Evolutionary conservation across 176 grass and related monocot genomes (phyloP).

Genomic region (Oryza glumipatula): DNA sequence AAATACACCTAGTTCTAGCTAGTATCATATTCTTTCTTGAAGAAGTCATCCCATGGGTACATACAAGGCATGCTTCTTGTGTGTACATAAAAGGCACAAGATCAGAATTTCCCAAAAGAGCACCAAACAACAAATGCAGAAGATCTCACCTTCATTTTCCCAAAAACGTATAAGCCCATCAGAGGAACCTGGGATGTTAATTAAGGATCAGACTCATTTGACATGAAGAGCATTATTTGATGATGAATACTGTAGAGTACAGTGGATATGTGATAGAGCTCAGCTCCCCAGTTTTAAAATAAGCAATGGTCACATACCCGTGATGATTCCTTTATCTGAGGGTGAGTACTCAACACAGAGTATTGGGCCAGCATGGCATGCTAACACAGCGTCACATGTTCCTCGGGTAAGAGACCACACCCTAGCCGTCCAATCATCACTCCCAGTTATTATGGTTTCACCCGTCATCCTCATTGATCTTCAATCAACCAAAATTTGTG

Average conservation of each 20-base stretch:
- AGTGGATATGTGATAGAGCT: constrained; percentile 30
- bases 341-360: constrained; percentile 89
- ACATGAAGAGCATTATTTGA: constrained; percentile 16
- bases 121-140: constrained; percentile 27
- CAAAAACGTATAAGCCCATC: constrained; percentile 97
- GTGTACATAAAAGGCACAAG: constrained; percentile 28
- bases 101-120: neutral
- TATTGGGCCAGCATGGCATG: constrained; percentile 97
- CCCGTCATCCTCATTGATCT: constrained; percentile 94
- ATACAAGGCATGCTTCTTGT: constrained; percentile 2
- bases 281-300: constrained; percentile 17
- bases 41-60: neutral
- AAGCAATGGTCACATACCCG: constrained; percentile 60
- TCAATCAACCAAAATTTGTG: constrained; percentile 29
- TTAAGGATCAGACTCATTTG: constrained; percentile 34
- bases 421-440: constrained; percentile 99
- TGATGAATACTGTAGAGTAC: neutral
- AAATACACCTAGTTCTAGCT: neutral
- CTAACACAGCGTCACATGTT: constrained; percentile 91
- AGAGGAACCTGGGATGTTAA: constrained; percentile 76
- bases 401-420: constrained; percentile 88
- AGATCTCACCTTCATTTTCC: constrained; percentile 94
- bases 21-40: neutral
- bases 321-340: constrained; percentile 96
- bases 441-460: constrained; percentile 93